phyloP scores from a whole-genome alignment of 371 early-diverging fungal genomes.

The Chytridium lagenaria region DNA sequence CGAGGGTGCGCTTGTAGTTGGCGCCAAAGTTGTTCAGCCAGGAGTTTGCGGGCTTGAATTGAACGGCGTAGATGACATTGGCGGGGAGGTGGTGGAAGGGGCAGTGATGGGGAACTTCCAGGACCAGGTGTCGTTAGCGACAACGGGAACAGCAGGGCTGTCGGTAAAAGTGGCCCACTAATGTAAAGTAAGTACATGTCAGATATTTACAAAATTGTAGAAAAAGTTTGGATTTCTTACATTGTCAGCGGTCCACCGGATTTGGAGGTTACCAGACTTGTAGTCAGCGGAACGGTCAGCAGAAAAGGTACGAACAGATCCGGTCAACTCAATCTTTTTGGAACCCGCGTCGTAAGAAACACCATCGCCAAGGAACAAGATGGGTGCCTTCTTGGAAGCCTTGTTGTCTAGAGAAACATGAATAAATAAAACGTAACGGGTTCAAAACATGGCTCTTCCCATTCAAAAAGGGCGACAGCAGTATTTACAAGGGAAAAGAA shows the following conservation, averaged over 20 bases:
- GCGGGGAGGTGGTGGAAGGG: not conserved
- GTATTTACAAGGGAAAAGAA: not conserved
- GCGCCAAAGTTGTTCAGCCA: not conserved
- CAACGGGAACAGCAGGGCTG: not conserved
- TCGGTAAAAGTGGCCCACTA: conserved; percentile 7
- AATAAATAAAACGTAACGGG: not conserved
- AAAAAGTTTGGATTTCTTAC: not conserved
- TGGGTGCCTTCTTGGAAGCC: not conserved
- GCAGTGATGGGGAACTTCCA: not conserved
- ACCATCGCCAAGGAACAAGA: not conserved
- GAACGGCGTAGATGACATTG: not conserved
- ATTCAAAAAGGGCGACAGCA: too few relatives aligned
- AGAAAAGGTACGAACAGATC: conserved; percentile 9
- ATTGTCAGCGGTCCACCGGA: conserved; percentile 9
- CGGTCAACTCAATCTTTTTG: not conserved
- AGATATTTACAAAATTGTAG: not conserved
- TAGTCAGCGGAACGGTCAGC: conserved; percentile 10
- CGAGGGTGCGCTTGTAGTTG: not conserved
- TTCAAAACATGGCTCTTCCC: too few relatives aligned
- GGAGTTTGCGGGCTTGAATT: not conserved
- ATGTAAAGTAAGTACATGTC: not conserved
- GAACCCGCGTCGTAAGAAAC: not conserved
- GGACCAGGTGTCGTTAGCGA: not conserved
- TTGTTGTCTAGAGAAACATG: not conserved
- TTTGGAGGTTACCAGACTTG: not conserved